Percentiles rank a stretch among this genome's conserved stretches.
phyloP scores from a whole-genome alignment of 805 yeast species.

The Lipomyces starkeyi region DNA sequence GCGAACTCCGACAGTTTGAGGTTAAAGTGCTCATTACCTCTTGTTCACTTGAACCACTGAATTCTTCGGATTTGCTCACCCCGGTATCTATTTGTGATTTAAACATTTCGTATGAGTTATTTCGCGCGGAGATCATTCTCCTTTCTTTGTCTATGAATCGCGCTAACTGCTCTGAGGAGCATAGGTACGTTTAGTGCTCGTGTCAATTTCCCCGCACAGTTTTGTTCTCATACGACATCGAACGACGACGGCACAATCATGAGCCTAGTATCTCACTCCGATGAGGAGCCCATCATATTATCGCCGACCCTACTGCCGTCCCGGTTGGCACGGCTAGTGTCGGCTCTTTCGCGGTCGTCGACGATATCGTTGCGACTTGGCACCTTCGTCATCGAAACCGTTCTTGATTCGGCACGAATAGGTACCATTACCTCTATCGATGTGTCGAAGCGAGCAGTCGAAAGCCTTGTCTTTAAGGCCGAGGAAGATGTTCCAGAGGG shows the following conservation, averaged over 20 bases:
- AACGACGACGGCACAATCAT: background rate
- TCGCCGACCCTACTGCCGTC: slow-evolving; percentile 42
- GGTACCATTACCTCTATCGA: slow-evolving; percentile 42
- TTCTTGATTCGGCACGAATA: slow-evolving; percentile 40
- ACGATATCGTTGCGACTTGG: slow-evolving; percentile 43
- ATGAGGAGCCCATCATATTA: slow-evolving; percentile 1
- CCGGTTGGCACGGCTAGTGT: slow-evolving; percentile 41
- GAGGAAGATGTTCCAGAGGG: slow-evolving; percentile 44
- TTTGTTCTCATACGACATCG: background rate
- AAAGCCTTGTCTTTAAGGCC: slow-evolving; percentile 42
- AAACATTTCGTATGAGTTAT: background rate
- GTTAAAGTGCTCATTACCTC: background rate
- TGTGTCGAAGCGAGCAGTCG: slow-evolving; percentile 42
- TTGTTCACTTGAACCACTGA: background rate
- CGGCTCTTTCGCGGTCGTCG: slow-evolving; percentile 41
- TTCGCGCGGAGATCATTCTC: background rate
- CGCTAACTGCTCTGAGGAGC: background rate
- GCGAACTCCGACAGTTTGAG: background rate
- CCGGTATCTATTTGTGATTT: background rate
- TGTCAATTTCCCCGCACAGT: background rate
- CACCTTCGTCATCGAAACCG: slow-evolving; percentile 42
- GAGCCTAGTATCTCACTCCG: slow-evolving; percentile 4
- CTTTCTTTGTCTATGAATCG: background rate
- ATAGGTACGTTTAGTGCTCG: background rate
- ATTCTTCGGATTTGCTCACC: background rate